Evolutionary conservation across 2,329 filamentous ascomycete genomes (phyloP).

Genomic region (Cladosporium sp.): DNA sequence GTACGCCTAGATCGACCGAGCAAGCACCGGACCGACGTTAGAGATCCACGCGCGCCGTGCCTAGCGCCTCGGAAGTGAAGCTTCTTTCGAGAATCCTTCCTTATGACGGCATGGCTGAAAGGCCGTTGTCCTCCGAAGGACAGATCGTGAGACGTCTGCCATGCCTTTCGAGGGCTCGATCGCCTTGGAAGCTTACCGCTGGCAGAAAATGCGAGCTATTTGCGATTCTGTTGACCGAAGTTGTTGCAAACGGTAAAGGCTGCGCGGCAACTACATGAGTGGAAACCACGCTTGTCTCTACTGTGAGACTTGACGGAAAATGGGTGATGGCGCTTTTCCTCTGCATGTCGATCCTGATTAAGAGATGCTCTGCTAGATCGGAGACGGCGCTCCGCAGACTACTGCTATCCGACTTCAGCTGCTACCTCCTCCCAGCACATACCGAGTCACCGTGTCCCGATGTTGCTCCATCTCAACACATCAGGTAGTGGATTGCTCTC

Average conservation of each 20-base stretch:
- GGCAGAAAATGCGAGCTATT: neutral
- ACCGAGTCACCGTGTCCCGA: conserved; percentile 5
- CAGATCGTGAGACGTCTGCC: neutral
- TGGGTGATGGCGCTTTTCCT: neutral
- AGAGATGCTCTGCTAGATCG: neutral
- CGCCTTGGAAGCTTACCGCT: neutral
- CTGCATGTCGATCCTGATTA: neutral
- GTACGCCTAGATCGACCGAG: conserved; percentile 2
- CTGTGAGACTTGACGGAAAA: too few species aligned
- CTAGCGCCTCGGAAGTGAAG: neutral
- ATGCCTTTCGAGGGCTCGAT: neutral
- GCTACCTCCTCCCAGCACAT: neutral
- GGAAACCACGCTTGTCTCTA: too few species aligned
- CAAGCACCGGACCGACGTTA: conserved; percentile 9
- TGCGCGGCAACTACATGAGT: neutral
- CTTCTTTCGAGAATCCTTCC: conserved; percentile 10
- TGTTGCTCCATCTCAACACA: conserved; percentile 13
- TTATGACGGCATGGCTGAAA: conserved; percentile 1
- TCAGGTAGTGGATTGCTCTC: neutral
- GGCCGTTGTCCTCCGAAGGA: neutral
- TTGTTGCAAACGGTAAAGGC: conserved; percentile 1
- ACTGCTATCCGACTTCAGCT: neutral
- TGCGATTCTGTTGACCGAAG: neutral
- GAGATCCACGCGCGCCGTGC: conserved; percentile 7
- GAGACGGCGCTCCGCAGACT: neutral